phyloP scores from a whole-genome alignment of 768 basidiomycete genomes.

The Infundibulicybe gibba region DNA sequence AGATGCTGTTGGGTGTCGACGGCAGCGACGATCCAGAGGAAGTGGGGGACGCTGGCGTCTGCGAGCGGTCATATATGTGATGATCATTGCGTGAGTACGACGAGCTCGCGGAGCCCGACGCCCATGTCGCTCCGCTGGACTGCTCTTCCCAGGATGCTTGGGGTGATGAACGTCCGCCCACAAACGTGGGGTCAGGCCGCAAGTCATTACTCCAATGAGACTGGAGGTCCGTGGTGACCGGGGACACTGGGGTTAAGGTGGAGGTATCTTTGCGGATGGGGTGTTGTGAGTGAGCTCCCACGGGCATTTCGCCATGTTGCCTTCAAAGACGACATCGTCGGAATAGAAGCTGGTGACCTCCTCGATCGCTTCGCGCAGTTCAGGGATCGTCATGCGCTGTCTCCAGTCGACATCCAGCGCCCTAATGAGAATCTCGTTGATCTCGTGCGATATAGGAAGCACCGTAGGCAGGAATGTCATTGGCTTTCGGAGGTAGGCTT shows the following conservation, averaged over 20 bases:
- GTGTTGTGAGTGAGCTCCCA: conserved; percentile 76
- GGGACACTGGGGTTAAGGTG: conserved; percentile 10
- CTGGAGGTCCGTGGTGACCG: conserved; percentile 27
- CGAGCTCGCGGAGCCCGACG: conserved; percentile 46
- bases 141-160: conserved; percentile 33
- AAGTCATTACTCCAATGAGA: conserved; percentile 65
- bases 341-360: conserved; percentile 63
- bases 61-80: conserved; percentile 38
- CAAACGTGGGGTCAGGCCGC: conserved; percentile 43
- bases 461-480: conserved; percentile 78
- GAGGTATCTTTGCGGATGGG: conserved; percentile 40
- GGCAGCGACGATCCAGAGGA: conserved; percentile 48
- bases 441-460: conserved; percentile 73
- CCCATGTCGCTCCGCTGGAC: conserved; percentile 52
- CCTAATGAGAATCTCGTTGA: conserved; percentile 70
- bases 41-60: conserved; percentile 40
- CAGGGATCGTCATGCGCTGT: conserved; percentile 45
- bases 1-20: conserved; percentile 52
- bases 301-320: conserved; percentile 72
- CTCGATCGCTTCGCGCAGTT: conserved; percentile 56
- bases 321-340: conserved; percentile 69
- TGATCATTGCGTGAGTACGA: conserved; percentile 30
- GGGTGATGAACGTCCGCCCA: conserved; percentile 10
- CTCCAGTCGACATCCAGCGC: conserved; percentile 72
- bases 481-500: conserved; percentile 79